Percentiles rank a stretch among this genome's conserved stretches.
phyloP scores from a whole-genome alignment of 164 flowering plant species.

The Euptelea pleiosperma region DNA sequence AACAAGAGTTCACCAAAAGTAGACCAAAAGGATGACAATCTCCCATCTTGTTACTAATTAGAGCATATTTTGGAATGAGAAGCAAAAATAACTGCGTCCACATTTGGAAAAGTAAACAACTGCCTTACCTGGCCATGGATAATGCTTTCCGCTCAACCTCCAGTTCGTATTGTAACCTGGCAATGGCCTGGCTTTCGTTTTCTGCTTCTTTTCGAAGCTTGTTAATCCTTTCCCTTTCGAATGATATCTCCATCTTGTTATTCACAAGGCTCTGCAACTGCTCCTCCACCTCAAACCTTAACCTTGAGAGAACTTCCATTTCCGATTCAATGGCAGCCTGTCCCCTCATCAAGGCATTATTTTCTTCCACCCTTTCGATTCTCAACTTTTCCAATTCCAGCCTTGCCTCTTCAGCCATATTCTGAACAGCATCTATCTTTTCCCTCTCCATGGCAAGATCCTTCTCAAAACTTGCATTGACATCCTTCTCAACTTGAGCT shows the following conservation, averaged over 20 bases:
- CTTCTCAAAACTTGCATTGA: conserved; percentile 71
- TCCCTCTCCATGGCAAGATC: conserved; percentile 76
- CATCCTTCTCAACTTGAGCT: conserved; percentile 85
- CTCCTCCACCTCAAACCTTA: conserved; percentile 77
- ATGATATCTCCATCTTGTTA: conserved; percentile 67
- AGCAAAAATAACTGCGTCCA: background rate
- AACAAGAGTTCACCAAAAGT: no score
- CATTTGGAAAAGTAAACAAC: background rate
- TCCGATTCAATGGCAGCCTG: conserved; percentile 80
- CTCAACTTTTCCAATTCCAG: conserved; percentile 67
- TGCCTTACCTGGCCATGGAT: conserved; percentile 83
- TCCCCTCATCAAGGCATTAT: conserved; percentile 51
- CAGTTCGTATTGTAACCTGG: conserved; percentile 78
- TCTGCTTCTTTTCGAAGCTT: conserved; percentile 73
- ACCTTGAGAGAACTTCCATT: conserved; percentile 72
- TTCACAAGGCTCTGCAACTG: conserved; percentile 71
- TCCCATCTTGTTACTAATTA: no score
- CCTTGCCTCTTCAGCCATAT: conserved; percentile 82
- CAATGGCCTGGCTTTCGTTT: conserved; percentile 64
- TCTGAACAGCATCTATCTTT: conserved; percentile 67
- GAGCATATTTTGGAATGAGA: no score
- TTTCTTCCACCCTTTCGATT: conserved; percentile 62
- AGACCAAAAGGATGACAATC: no score
- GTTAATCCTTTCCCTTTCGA: conserved; percentile 71
- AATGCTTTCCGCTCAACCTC: conserved; percentile 94